Evolutionary conservation across 1,284 basidiomycete genomes (phyloP).

Genomic region (Rhodotorula sp.): DNA sequence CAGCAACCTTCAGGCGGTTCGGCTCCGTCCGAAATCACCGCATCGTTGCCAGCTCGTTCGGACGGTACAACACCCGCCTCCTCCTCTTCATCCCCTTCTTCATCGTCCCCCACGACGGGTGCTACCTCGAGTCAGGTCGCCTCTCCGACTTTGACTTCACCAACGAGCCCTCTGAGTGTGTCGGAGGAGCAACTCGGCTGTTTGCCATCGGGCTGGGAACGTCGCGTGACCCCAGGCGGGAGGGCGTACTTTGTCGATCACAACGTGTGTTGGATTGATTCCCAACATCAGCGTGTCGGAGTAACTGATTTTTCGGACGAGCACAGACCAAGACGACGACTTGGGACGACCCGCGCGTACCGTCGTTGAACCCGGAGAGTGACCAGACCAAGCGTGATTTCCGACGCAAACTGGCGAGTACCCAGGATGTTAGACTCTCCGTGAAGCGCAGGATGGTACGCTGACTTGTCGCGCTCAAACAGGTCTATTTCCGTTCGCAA

Average conservation of each 20-base stretch:
- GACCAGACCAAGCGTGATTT: slow-evolving; percentile 99
- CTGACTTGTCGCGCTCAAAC: background rate
- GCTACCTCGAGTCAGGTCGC: no score
- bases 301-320: background rate
- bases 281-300: no score
- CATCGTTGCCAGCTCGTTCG: no score
- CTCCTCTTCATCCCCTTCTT: no score
- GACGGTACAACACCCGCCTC: background rate
- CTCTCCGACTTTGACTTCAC: background rate
- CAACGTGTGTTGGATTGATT: slow-evolving; percentile 57
- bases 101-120: no score
- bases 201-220: slow-evolving; percentile 90
- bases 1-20: background rate
- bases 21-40: no score
- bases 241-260: slow-evolving; percentile 49
- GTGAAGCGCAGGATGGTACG: background rate
- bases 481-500: slow-evolving; percentile 95
- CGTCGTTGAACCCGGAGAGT: slow-evolving; percentile 82
- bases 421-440: no score
- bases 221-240: slow-evolving; percentile 50
- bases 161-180: slow-evolving; percentile 61
- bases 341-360: slow-evolving; percentile 89
- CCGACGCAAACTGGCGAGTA: slow-evolving; percentile 73
- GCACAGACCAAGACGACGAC: slow-evolving; percentile 65
- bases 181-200: slow-evolving; percentile 69